Conservation (phyloP, 768 basidiomycete species). For the Boletus pseudopeckii region DNA sequence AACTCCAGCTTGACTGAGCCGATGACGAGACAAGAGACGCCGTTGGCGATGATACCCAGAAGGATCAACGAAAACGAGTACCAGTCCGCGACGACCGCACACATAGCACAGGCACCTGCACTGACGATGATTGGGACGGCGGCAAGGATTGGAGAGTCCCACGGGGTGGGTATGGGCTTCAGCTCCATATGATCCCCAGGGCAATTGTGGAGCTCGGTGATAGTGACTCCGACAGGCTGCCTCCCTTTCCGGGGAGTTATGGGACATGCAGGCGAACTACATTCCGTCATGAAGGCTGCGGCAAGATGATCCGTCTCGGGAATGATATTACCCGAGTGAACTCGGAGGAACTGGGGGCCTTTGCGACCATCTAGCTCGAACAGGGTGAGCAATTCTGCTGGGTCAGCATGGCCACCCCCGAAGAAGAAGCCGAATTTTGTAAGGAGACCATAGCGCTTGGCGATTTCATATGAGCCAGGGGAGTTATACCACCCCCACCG, state of each 20-base stretch:
- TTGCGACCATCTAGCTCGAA: slow-evolving; percentile 8
- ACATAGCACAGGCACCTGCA: background rate
- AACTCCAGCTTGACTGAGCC: slow-evolving; percentile 21
- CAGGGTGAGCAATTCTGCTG: slow-evolving; percentile 4
- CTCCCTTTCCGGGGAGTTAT: background rate
- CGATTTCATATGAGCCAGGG: slow-evolving; percentile 31
- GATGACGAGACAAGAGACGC: slow-evolving; percentile 24
- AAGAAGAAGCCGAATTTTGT: slow-evolving; percentile 27
- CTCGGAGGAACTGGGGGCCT: slow-evolving; percentile 7
- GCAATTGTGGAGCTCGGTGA: background rate
- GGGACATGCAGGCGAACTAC: background rate
- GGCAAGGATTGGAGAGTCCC: background rate
- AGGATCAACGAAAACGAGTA: slow-evolving; percentile 30
- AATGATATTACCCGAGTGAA: slow-evolving; percentile 6
- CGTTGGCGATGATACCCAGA: slow-evolving; percentile 29
- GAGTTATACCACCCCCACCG: slow-evolving; percentile 35
- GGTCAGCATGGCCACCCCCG: slow-evolving; percentile 20
- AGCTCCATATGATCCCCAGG: background rate
- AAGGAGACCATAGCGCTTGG: slow-evolving; percentile 29
- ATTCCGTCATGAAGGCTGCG: background rate
- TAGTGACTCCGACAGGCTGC: slow-evolving; percentile 3
- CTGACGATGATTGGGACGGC: slow-evolving; percentile 4
- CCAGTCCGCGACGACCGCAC: slow-evolving; percentile 23
- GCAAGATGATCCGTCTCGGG: slow-evolving; percentile 8
- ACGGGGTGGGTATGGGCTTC: background rate